phyloP scores from a whole-genome alignment of 139 green algal species.

The Picochlorum sp. region DNA sequence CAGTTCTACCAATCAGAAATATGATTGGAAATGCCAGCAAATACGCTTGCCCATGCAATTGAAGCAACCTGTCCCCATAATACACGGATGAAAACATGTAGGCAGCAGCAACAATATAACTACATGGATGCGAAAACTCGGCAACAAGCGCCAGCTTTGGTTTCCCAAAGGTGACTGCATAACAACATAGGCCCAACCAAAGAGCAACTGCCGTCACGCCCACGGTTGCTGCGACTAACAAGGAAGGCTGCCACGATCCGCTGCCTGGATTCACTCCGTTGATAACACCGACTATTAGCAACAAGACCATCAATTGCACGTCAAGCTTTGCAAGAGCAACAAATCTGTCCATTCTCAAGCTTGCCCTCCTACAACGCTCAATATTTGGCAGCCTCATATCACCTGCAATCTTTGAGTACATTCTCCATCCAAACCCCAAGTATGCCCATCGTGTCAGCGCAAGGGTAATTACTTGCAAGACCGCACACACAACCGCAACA shows the following conservation, averaged over 20 bases:
- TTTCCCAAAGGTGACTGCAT: background rate
- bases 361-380: background rate
- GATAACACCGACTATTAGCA: constrained; percentile 3
- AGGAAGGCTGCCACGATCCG: background rate
- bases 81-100: constrained; percentile 10
- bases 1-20: constrained; percentile 5
- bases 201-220: background rate
- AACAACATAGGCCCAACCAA: background rate
- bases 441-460: constrained; percentile 7
- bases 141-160: background rate
- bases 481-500: constrained; percentile 2
- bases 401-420: constrained; percentile 13
- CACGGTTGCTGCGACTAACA: background rate
- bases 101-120: constrained; percentile 6
- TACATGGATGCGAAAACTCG: constrained; percentile 7
- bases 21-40: constrained; percentile 14
- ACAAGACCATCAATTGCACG: constrained; percentile 8
- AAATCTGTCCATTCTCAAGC: constrained; percentile 10
- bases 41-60: constrained; percentile 14
- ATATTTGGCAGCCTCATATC: background rate
- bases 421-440: constrained; percentile 21
- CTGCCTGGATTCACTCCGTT: constrained; percentile 11
- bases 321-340: constrained; percentile 17
- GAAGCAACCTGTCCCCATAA: background rate
- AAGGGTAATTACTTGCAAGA: background rate